phyloP scores from a whole-genome alignment of 345 rosid genomes.

The Camelina hispida region DNA sequence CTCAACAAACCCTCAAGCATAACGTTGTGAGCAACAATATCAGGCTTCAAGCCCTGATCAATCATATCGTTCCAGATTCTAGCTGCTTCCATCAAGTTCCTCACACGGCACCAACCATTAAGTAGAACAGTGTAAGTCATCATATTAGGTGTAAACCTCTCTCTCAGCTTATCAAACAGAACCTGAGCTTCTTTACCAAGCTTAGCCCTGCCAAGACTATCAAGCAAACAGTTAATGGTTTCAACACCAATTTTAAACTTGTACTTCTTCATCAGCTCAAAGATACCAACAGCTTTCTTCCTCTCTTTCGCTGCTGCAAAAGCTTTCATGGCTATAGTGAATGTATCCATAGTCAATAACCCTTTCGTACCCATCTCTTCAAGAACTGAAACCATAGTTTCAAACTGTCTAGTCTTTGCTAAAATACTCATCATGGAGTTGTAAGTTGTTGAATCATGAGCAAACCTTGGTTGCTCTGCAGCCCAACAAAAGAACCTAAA shows the following conservation, averaged over 20 bases:
- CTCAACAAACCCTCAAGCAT: slow-evolving; percentile 85
- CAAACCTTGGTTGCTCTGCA: slow-evolving; percentile 57
- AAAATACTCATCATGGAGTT: slow-evolving; percentile 75
- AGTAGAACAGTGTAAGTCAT: slow-evolving; percentile 77
- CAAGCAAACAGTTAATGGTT: slow-evolving; percentile 75
- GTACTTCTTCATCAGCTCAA: slow-evolving; percentile 91
- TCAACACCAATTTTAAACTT: slow-evolving; percentile 69
- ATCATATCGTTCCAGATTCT: slow-evolving; percentile 88
- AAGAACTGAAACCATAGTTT: slow-evolving; percentile 82
- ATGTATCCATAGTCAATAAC: slow-evolving; percentile 70
- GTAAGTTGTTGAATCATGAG: slow-evolving; percentile 78
- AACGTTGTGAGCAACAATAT: slow-evolving; percentile 66
- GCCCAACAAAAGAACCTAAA: slow-evolving; percentile 92
- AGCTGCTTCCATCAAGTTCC: slow-evolving; percentile 91
- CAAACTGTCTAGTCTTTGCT: slow-evolving; percentile 80
- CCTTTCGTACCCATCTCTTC: slow-evolving; percentile 85
- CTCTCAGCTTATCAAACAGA: slow-evolving; percentile 70
- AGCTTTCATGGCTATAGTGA: slow-evolving; percentile 71
- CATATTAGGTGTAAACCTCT: slow-evolving; percentile 74
- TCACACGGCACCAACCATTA: slow-evolving; percentile 79
- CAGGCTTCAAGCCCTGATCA: slow-evolving; percentile 80
- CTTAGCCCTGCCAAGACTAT: slow-evolving; percentile 78
- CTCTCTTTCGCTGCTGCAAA: slow-evolving; percentile 93
- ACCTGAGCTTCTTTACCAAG: slow-evolving; percentile 83
- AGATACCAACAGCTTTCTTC: slow-evolving; percentile 83